Conservation (phyloP, 2,329 filamentous ascomycete species). For the Gnomoniopsis smithogilvyi region DNA sequence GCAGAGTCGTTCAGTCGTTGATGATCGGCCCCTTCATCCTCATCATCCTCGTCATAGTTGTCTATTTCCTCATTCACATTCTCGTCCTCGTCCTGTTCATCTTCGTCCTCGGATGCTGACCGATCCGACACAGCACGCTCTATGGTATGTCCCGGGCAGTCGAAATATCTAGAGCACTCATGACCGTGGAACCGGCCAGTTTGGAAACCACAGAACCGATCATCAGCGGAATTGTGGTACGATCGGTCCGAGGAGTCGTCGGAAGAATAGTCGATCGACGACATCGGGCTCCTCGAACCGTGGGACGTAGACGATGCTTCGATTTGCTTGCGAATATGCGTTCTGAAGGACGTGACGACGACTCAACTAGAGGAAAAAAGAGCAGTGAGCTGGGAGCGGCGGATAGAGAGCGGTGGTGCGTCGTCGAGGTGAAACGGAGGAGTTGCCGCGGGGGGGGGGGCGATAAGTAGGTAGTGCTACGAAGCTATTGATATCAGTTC, state of each 20-base stretch:
- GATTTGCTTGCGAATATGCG: constrained; percentile 4
- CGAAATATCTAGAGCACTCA: constrained; percentile 45
- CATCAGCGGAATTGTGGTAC: not conserved
- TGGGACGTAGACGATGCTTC: not conserved
- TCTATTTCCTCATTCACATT: constrained; percentile 8
- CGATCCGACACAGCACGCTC: constrained; percentile 28
- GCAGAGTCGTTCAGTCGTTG: not conserved
- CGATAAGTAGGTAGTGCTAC: too few relatives aligned
- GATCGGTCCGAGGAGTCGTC: constrained; percentile 4
- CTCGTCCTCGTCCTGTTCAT: constrained; percentile 18
- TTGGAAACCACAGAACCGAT: constrained; percentile 35
- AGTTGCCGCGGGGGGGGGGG: too few relatives aligned
- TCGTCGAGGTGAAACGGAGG: too few relatives aligned
- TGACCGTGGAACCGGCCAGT: constrained; percentile 36
- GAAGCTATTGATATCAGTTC: too few relatives aligned
- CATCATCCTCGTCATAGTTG: constrained; percentile 6
- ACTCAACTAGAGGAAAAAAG: not conserved
- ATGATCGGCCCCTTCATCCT: not conserved
- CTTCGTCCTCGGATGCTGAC: constrained; percentile 26
- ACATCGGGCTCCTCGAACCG: constrained; percentile 13
- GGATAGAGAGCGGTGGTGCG: too few relatives aligned
- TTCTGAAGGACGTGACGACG: not conserved
- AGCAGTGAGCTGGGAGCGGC: not conserved
- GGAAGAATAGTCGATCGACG: constrained; percentile 15
- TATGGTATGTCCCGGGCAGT: constrained; percentile 45